These are phyloP conservation scores for Sphagnum fallax DNA, from an alignment of 228 moss, liverwort and hornwort species.

Conservation along the genomic window DNA sequence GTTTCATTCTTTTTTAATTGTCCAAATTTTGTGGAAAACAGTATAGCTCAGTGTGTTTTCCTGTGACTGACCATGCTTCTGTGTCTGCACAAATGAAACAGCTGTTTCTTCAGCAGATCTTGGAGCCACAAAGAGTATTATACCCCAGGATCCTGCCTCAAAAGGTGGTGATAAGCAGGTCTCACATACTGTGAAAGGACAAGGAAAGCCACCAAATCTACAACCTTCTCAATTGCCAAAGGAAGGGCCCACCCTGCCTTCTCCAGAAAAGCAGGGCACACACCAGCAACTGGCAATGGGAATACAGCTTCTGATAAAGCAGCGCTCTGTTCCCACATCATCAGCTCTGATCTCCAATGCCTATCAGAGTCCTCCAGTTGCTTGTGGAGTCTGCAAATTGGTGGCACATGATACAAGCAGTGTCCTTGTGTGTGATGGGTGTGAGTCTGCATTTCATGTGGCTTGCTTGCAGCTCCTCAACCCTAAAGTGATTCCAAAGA, in stretches of 20 bases:
- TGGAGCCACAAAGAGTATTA: constrained; percentile 2
- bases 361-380: constrained; percentile 48
- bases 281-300: constrained; percentile 31
- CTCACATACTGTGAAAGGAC: constrained; percentile 17
- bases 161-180: constrained; percentile 6
- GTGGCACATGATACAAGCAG: constrained; percentile 47
- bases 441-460: constrained; percentile 66
- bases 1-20: no score
- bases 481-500: constrained; percentile 37
- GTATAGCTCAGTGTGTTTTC: no score
- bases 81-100: no score
- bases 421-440: constrained; percentile 76
- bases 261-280: constrained; percentile 16
- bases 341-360: constrained; percentile 15
- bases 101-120: neutral
- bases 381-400: constrained; percentile 65
- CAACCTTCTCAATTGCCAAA: constrained; percentile 26
- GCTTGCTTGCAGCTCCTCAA: constrained; percentile 57
- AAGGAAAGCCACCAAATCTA: constrained; percentile 18
- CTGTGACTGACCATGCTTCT: no score
- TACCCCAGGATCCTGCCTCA: constrained; percentile 1
- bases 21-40: no score
- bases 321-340: neutral
- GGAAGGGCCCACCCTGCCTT: constrained; percentile 8
- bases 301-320: constrained; percentile 38